Evolutionary conservation across 805 yeast species (phyloP).

Genomic region (Yarrowia hollandica): DNA sequence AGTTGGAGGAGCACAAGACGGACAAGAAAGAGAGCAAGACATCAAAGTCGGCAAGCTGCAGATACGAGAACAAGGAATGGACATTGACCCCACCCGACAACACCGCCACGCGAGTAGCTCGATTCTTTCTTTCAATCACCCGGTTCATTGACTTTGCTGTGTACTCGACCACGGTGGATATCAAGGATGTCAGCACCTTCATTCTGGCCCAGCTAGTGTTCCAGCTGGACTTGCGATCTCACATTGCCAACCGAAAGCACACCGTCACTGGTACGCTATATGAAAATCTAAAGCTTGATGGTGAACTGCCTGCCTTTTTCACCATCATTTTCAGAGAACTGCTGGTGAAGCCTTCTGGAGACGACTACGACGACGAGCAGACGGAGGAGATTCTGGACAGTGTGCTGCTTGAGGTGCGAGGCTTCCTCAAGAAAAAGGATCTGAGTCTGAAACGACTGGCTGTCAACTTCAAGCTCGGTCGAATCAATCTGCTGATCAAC

Average conservation of each 20-base stretch:
- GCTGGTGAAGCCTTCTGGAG: conserved; percentile 37
- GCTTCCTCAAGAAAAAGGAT: conserved; percentile 39
- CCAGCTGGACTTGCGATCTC: conserved; percentile 38
- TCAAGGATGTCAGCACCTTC: conserved; percentile 36
- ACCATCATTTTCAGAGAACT: conserved; percentile 38
- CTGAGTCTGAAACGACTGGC: conserved; percentile 41
- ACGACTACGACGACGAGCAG: conserved; percentile 37
- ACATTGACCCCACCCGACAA: conserved; percentile 35
- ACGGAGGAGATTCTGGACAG: conserved; percentile 41
- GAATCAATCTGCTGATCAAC: conserved; percentile 35
- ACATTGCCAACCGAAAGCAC: neutral
- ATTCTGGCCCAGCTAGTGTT: conserved; percentile 38
- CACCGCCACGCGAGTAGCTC: conserved; percentile 32
- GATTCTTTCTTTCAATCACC: conserved; percentile 33
- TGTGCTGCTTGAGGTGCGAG: conserved; percentile 37
- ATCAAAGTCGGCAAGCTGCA: conserved; percentile 6
- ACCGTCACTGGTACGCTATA: conserved; percentile 44
- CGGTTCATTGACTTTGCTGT: conserved; percentile 38
- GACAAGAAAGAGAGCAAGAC: neutral
- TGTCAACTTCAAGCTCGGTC: conserved; percentile 38
- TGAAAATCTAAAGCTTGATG: conserved; percentile 34
- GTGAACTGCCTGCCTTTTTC: conserved; percentile 39
- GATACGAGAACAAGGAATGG: conserved; percentile 32
- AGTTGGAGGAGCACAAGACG: conserved; percentile 28
- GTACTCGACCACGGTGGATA: conserved; percentile 36